Percentiles rank a stretch among this genome's conserved stretches.
These are phyloP conservation scores for Penicillium sclerotiorum DNA, from an alignment of 2,329 filamentous ascomycete species.

Conservation along the genomic window DNA sequence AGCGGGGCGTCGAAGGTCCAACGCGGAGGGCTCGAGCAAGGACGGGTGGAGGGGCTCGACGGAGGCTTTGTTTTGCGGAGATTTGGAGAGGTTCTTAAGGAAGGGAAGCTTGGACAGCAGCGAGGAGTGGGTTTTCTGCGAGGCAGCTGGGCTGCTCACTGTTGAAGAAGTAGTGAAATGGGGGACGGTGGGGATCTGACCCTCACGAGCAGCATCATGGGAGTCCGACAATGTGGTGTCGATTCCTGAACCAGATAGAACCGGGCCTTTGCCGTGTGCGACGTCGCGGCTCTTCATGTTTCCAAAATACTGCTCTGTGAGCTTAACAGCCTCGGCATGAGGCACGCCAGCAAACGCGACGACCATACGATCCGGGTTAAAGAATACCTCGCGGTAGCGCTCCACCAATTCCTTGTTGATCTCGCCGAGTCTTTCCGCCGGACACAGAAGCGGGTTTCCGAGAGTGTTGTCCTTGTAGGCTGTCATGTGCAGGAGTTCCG, in stretches of 20 bases:
- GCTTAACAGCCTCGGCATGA: conserved; percentile 74
- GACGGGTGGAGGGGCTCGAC: conserved; percentile 57
- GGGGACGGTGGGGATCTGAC: conserved; percentile 38
- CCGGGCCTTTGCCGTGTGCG: conserved; percentile 49
- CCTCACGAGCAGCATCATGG: conserved; percentile 30
- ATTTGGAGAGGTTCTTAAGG: conserved; percentile 83
- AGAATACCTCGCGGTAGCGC: conserved; percentile 81
- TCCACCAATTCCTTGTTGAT: conserved; percentile 76
- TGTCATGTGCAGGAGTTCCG: conserved; percentile 92
- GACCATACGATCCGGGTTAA: conserved; percentile 86
- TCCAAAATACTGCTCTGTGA: conserved; percentile 86
- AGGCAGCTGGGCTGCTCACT: conserved; percentile 35
- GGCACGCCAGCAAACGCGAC: conserved; percentile 92
- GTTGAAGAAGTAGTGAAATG: conserved; percentile 47
- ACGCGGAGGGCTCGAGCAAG: conserved; percentile 45
- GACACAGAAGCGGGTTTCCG: conserved; percentile 89
- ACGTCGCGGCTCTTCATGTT: conserved; percentile 71
- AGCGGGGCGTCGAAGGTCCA: conserved; percentile 66
- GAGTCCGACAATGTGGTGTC: conserved; percentile 52
- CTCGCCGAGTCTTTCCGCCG: conserved; percentile 73
- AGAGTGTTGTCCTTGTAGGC: conserved; percentile 96
- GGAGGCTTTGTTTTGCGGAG: conserved; percentile 62
- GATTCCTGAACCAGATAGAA: conserved; percentile 59
- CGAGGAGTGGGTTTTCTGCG: conserved; percentile 57
- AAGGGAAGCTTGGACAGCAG: conserved; percentile 84